Conservation (phyloP, 2,329 filamentous ascomycete species). For the Hymenoscyphus linearis region DNA sequence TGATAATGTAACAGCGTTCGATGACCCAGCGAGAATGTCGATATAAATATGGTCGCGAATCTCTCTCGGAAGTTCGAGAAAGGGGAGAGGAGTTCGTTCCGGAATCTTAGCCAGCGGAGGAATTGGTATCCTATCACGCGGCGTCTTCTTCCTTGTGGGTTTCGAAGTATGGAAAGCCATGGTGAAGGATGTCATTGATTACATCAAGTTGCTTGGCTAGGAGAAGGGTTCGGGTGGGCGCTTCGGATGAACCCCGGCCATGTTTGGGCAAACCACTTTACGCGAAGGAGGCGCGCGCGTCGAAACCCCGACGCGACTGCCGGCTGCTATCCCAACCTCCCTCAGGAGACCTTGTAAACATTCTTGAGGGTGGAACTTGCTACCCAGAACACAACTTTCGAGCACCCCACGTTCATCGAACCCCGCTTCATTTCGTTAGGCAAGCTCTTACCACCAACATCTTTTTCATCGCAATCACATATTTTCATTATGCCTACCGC, state of each 20-base stretch:
- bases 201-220: not conserved
- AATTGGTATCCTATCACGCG: not conserved
- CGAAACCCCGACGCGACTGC: constrained; percentile 13
- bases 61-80: constrained; percentile 27
- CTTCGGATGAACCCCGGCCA: not conserved
- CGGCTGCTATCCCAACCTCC: constrained; percentile 15
- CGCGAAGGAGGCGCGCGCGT: constrained; percentile 22
- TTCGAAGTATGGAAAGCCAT: constrained; percentile 4
- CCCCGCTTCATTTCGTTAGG: constrained; percentile 14
- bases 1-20: constrained; percentile 21
- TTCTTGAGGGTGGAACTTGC: not conserved
- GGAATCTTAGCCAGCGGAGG: not conserved
- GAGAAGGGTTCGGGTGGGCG: not conserved
- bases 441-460: constrained; percentile 13
- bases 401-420: constrained; percentile 16
- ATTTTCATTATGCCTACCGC: constrained; percentile 28
- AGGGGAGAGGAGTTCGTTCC: constrained; percentile 3
- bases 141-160: constrained; percentile 1
- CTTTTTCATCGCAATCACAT: constrained; percentile 18
- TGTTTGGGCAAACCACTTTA: constrained; percentile 21
- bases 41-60: constrained; percentile 30
- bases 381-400: constrained; percentile 6
- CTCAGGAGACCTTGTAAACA: constrained; percentile 6
- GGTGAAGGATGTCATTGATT: not conserved
- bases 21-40: constrained; percentile 21